A percentile compares a stretch with the other conserved stretches of the same genome.
phyloP scores from a whole-genome alignment of 2,329 filamentous ascomycete genomes.

The Fonsecaea nubica region DNA sequence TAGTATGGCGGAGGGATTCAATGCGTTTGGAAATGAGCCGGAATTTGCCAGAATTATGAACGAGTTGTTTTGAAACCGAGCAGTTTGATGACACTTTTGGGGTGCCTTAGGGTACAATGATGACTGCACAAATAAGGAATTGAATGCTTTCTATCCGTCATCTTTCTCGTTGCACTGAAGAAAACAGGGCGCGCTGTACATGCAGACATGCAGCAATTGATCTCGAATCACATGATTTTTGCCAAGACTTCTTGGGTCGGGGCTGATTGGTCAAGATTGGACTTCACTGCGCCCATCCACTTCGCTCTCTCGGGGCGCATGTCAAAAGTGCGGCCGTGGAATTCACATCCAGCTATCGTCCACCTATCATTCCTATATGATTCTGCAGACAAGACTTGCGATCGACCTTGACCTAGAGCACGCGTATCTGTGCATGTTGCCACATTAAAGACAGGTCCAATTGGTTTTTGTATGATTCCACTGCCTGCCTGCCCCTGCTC shows the following conservation, averaged over 20 bases:
- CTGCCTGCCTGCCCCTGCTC: constrained; percentile 3
- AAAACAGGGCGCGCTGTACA: background rate
- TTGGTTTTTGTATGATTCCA: constrained; percentile 2
- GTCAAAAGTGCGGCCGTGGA: constrained; percentile 16
- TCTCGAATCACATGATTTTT: constrained; percentile 3
- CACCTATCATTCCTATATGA: constrained; percentile 5
- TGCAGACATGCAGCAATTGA: background rate
- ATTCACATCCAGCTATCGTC: constrained; percentile 1
- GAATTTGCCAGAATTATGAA: constrained; percentile 66
- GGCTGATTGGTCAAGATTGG: constrained; percentile 8
- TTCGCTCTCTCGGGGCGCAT: constrained; percentile 14
- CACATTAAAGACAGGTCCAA: background rate
- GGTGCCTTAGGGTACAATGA: background rate
- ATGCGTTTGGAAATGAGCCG: constrained; percentile 61
- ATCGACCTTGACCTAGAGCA: background rate
- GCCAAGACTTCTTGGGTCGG: background rate
- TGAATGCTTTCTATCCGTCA: background rate
- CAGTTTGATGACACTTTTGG: constrained; percentile 4
- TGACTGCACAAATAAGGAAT: background rate
- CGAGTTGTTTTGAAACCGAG: constrained; percentile 60
- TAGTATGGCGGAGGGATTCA: constrained; percentile 31
- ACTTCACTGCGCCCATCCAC: constrained; percentile 13
- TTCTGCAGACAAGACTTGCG: background rate
- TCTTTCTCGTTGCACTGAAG: too few relatives aligned
- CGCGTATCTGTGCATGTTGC: background rate